Percentiles rank a stretch among this genome's conserved stretches.
Evolutionary conservation across 129 eudicot genomes (phyloP).

Genomic region (carrot (Daucus carota)): DH1_v3.0 NC_030381.2:36254001-36254500

Average conservation of each 20-base stretch:
- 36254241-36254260: neutral
- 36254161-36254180: neutral
- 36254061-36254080: neutral
- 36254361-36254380: too few species aligned
- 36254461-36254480: neutral
- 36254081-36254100: neutral
- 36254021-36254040: too few species aligned
- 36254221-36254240: too few species aligned
- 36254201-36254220: too few species aligned
- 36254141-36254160: neutral
- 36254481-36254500: neutral
- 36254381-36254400: too few species aligned
- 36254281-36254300: neutral
- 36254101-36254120: neutral
- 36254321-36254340: neutral
- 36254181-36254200: neutral
- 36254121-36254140: neutral
- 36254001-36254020: neutral
- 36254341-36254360: too few species aligned
- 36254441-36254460: neutral
- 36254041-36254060: neutral
- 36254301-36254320: neutral
- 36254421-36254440: neutral
- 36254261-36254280: neutral
- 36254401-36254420: neutral